Evolutionary conservation across 2,329 filamentous ascomycete species (phyloP).

Genomic region (Pseudogymnoascus sp.): DNA sequence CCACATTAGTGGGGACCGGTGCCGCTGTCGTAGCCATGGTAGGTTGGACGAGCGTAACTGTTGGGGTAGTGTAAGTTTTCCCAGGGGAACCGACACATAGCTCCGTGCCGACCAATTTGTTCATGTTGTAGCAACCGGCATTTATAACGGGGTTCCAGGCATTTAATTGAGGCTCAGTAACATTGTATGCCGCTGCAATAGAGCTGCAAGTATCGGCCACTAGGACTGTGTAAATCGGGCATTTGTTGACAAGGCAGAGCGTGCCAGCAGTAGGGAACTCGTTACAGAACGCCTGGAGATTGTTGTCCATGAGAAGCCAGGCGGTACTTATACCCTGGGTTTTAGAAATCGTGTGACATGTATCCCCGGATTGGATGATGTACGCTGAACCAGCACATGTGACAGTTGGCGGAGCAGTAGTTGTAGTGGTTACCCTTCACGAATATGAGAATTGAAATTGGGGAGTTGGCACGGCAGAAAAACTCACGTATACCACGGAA

Average conservation of each 20-base stretch:
- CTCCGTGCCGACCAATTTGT: background rate
- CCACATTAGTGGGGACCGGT: constrained; percentile 10
- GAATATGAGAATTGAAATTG: background rate
- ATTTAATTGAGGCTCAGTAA: background rate
- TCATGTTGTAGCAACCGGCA: background rate
- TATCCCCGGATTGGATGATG: background rate
- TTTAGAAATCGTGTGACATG: background rate
- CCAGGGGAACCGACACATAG: constrained; percentile 11
- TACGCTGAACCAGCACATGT: background rate
- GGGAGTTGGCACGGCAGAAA: background rate
- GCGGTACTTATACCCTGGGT: background rate
- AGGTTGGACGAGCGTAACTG: constrained; percentile 13
- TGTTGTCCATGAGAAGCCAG: background rate
- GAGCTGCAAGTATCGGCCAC: background rate
- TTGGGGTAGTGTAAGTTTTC: constrained; percentile 12
- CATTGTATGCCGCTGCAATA: background rate
- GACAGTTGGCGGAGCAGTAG: background rate
- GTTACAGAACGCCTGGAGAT: background rate
- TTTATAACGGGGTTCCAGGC: constrained; percentile 8
- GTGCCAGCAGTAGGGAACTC: background rate
- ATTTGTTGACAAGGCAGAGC: constrained; percentile 3
- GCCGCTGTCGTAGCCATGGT: constrained; percentile 1
- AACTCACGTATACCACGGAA: background rate
- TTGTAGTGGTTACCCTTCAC: background rate
- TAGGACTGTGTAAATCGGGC: background rate